A percentile compares a stretch with the other conserved stretches of the same genome.
Conservation (phyloP, 1,139 yeast genomes). For the Blastobotrys buckinghamii region DNA sequence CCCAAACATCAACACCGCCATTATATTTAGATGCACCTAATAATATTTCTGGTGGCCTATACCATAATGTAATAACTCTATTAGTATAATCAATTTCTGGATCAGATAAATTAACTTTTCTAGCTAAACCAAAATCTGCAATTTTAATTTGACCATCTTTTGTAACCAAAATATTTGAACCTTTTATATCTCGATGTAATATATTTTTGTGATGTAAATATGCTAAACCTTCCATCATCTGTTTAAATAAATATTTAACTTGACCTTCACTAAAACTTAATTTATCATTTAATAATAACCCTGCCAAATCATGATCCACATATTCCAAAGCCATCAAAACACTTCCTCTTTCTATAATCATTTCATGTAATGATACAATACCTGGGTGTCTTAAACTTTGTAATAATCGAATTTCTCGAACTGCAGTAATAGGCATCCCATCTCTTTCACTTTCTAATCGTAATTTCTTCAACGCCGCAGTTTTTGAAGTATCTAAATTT, state of each 20-base stretch:
- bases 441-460: constrained; percentile 84
- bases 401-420: constrained; percentile 80
- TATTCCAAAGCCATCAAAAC: constrained; percentile 91
- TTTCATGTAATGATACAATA: constrained; percentile 75
- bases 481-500: constrained; percentile 58
- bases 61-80: constrained; percentile 94
- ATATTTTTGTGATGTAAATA: constrained; percentile 76
- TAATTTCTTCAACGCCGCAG: constrained; percentile 78
- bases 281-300: constrained; percentile 73
- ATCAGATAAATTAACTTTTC: constrained; percentile 36
- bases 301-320: constrained; percentile 89
- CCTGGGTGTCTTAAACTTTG: constrained; percentile 85
- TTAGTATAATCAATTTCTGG: constrained; percentile 59
- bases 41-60: constrained; percentile 90
- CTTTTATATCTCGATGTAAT: constrained; percentile 91
- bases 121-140: constrained; percentile 92
- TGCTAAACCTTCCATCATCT: constrained; percentile 71
- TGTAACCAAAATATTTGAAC: constrained; percentile 79
- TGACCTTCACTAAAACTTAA: constrained; percentile 58
- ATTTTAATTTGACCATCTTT: constrained; percentile 68
- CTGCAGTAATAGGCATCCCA: constrained; percentile 94
- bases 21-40: constrained; percentile 89
- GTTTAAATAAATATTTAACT: constrained; percentile 69
- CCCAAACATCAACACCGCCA: constrained; percentile 93
- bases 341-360: constrained; percentile 76